Percentiles rank a stretch among this genome's conserved stretches.
Evolutionary conservation across 768 basidiomycete species (phyloP).

Genomic region (Asterophora lycoperdoides): DNA sequence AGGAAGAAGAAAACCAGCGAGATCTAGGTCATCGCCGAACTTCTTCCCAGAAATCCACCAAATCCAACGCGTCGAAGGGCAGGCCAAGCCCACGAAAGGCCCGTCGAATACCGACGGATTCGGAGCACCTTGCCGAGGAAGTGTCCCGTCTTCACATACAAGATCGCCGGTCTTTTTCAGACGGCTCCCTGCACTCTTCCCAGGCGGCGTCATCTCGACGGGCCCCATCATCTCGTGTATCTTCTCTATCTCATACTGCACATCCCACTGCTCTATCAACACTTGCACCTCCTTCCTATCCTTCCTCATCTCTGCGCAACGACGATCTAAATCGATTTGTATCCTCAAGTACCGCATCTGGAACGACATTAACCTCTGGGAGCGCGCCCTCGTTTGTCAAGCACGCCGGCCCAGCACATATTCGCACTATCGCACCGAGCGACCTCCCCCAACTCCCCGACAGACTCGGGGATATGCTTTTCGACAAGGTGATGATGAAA

Average conservation of each 20-base stretch:
- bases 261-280: slow-evolving; percentile 19
- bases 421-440: slow-evolving; percentile 74
- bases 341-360: slow-evolving; percentile 80
- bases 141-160: slow-evolving; percentile 43
- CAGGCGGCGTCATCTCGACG: slow-evolving; percentile 18
- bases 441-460: slow-evolving; percentile 77
- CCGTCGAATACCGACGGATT: slow-evolving; percentile 33
- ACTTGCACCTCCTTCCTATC: slow-evolving; percentile 40
- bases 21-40: slow-evolving; percentile 28
- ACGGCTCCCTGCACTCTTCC: slow-evolving; percentile 12
- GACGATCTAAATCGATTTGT: slow-evolving; percentile 87
- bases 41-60: slow-evolving; percentile 10
- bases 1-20: slow-evolving; percentile 32
- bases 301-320: slow-evolving; percentile 51
- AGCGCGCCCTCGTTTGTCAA: slow-evolving; percentile 83
- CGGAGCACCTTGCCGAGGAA: slow-evolving; percentile 36
- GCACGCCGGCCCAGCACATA: slow-evolving; percentile 73
- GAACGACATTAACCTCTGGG: slow-evolving; percentile 66
- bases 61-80: slow-evolving; percentile 14
- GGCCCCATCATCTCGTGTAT: slow-evolving; percentile 18
- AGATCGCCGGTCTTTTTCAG: slow-evolving; percentile 25
- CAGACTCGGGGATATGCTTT: slow-evolving; percentile 82
- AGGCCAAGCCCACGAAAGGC: slow-evolving; percentile 42
- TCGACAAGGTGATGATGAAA: slow-evolving; percentile 76
- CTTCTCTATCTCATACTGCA: slow-evolving; percentile 23